Evolutionary conservation across 805 yeast species (phyloP), one percentile per base, ranked within the genome.

Genomic region (Wickerhamomyces bovis): DNA sequence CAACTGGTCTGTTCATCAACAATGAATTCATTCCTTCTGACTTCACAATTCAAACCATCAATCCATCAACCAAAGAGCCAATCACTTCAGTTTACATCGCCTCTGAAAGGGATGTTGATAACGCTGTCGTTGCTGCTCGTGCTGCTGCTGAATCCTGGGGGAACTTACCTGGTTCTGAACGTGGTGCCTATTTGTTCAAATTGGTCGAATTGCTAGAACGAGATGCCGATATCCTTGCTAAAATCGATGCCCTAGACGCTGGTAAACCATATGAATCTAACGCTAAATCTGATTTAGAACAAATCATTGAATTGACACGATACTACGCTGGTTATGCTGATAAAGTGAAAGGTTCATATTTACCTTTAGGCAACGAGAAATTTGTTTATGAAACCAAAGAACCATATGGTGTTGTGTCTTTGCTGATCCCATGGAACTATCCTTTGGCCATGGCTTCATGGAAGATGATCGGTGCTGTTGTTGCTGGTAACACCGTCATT

Each of bases 1-100:
- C 96, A 56, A 80, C 84, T 11, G 97, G 97, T 44, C 70, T 90
- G 55, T 92, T 87, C 75, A 89, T 92, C 66, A 84, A 88, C 72
- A 87, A 87, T 66, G 89, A 87, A 65, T 89, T 84, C 61, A 81
- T 84, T 42, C 57, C 68, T 38, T 74, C 86, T 9, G 92, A 90
- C 51, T 76, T 76, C 44, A 76, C 75, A 44, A 69, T 85, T 49
- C 61, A 69, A 5, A 73, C 73, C 4, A 73, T 74, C 38, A 68
- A 73, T 45, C 86, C 86, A 42, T 68, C 83, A 8, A 81, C 87
- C 16, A 86, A 78, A 53, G 79, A 80, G 57, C 70, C 68, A 33
- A 74, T 84, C 47, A 66, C 80, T 31, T 70, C 76, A 6, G 58
- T 45, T 39, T 57, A 44, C 38, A 46, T 50, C 25, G 59, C 55